A percentile compares a stretch with the other conserved stretches of the same genome.
Evolutionary conservation across 106 monocot genomes (phyloP).

Genomic region (Ottelia alismoides): DNA sequence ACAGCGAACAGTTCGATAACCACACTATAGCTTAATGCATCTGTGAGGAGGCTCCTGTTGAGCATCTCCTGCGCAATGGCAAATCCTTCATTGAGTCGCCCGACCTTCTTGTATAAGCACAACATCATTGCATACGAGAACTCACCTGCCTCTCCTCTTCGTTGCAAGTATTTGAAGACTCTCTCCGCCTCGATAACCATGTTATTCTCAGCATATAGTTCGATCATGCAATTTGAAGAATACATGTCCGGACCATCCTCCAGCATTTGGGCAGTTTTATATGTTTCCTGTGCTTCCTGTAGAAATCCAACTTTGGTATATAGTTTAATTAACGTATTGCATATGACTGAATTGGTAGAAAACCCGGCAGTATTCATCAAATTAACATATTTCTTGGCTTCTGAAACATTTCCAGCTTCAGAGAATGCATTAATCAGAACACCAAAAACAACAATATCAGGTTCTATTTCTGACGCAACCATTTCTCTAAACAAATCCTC

Average conservation of each 20-base stretch:
- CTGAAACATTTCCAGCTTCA: constrained; percentile 41
- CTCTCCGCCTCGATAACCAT: constrained; percentile 70
- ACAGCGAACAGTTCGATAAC: constrained; percentile 54
- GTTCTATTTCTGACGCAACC: constrained; percentile 34
- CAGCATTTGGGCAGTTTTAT: constrained; percentile 28
- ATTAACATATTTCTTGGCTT: constrained; percentile 37
- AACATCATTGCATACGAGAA: constrained; percentile 86
- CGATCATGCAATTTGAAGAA: constrained; percentile 94
- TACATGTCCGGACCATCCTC: constrained; percentile 35
- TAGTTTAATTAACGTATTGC: constrained; percentile 83
- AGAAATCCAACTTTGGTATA: constrained; percentile 65
- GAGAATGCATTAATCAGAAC: constrained; percentile 76
- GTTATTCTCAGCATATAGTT: constrained; percentile 58
- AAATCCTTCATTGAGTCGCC: constrained; percentile 36
- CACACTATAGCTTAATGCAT: constrained; percentile 54
- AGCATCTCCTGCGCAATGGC: constrained; percentile 59
- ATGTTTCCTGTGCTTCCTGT: constrained; percentile 58
- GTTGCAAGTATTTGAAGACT: constrained; percentile 44
- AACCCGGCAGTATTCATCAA: constrained; percentile 52
- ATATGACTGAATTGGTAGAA: constrained; percentile 45
- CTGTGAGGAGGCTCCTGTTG: constrained; percentile 34
- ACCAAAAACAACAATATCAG: constrained; percentile 64
- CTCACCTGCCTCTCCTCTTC: constrained; percentile 53
- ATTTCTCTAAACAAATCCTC: constrained; percentile 62
- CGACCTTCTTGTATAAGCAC: constrained; percentile 61